These are phyloP conservation scores for Echium plantagineum DNA, from an alignment of 257 asterid species.

Conservation along the genomic window DNA sequence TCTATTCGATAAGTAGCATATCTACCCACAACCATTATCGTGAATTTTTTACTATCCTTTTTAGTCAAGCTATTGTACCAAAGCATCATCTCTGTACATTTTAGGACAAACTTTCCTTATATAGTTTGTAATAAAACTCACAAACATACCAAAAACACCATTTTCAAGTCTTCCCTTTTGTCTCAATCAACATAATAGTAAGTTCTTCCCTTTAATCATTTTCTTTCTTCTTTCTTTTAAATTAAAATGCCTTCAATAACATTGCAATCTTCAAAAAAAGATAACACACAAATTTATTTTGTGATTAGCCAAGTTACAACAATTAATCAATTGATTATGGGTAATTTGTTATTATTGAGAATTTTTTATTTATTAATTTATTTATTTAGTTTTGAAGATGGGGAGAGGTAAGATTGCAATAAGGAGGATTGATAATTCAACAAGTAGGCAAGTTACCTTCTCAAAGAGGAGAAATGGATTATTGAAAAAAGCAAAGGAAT, in stretches of 20 bases:
- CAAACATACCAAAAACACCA: constrained; percentile 17
- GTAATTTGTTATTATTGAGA: neutral
- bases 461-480: constrained; percentile 35
- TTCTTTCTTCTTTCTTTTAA: neutral
- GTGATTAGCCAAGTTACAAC: too few relatives aligned
- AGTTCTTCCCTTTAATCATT: neutral
- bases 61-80: too few relatives aligned
- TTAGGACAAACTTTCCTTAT: constrained; percentile 25
- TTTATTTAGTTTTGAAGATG: constrained; percentile 7
- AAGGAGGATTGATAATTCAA: constrained; percentile 37
- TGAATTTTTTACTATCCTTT: too few relatives aligned
- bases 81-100: constrained; percentile 3
- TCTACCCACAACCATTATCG: too few relatives aligned
- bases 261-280: too few relatives aligned
- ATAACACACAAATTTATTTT: too few relatives aligned
- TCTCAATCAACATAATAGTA: constrained; percentile 20
- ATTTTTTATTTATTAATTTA: too few relatives aligned
- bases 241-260: too few relatives aligned
- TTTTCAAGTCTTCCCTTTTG: constrained; percentile 17
- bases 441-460: constrained; percentile 39
- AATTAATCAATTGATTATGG: too few relatives aligned
- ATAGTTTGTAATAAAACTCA: constrained; percentile 15
- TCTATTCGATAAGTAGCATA: constrained; percentile 9
- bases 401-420: constrained; percentile 39
- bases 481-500: constrained; percentile 33